Evolutionary conservation across 2,329 filamentous ascomycete genomes (phyloP), one percentile per base, ranked within the genome.

Genomic region (Onygena corvina): DNA sequence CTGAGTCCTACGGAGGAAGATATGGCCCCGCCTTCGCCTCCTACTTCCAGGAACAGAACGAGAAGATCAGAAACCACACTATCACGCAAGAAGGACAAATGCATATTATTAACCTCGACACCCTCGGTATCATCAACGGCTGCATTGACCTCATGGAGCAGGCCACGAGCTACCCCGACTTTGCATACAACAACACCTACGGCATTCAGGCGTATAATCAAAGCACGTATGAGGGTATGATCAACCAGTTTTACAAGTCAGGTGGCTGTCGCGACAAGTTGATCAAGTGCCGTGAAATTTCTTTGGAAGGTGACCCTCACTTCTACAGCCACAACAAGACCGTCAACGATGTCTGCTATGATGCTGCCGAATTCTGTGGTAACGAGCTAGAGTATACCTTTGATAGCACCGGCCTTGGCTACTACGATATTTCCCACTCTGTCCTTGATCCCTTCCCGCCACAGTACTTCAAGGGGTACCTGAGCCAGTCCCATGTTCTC

Each of bases 121-220:
- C 51, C 8, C 33, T 53, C 3, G 51, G 51, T 12, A 49, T 53
- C 38, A 53, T 53, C 46, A 53, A 87, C 61, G 83, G 82, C 9
- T 77, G 81, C 54, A 69, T 87, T 30, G 84, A 88, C 58, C 71
- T 76, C 56, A 61, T 79, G 25, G 70, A 79, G 1, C 80, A 86
- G 47, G 56, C 56, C 4, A 60, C 59, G 1, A 67, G 60, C 42
- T 70, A 69, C 50, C 65, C 67, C 1, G 59, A 63, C 21, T 68
- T 67, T 45, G 67, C 68, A 3, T 65, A 62, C 46, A 58, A 62
- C 21, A 71, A 71, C 50, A 68, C 80, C 0, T 88, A 84, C 59
- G 77, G 73, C 6, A 73, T 84, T 50, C 59, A 76, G 53, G 70
- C 75, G 2, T 73, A 84, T 34, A 52, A 54, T 40, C 47, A 50